These are phyloP conservation scores for Pseudogymnoascus sp. DNA, from an alignment of 2,329 filamentous ascomycete species.

Conservation along the genomic window DNA sequence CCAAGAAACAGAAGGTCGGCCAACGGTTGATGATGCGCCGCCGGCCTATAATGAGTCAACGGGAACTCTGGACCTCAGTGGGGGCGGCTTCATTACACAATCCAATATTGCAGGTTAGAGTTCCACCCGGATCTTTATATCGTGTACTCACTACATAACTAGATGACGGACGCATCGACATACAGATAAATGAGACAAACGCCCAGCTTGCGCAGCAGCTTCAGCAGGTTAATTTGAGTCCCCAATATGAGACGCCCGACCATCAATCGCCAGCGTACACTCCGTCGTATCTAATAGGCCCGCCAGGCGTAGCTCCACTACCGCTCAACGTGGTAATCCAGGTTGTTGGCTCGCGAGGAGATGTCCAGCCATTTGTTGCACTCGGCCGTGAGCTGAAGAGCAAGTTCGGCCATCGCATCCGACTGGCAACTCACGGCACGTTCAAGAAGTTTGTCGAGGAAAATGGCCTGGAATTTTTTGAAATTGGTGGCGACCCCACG, in stretches of 20 bases:
- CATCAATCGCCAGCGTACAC: neutral
- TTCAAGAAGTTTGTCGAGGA: constrained; percentile 53
- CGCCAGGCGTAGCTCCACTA: constrained; percentile 25
- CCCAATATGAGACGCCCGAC: neutral
- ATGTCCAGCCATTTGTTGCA: constrained; percentile 54
- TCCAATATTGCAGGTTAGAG: neutral
- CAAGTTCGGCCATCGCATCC: constrained; percentile 45
- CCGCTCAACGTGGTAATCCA: constrained; percentile 50
- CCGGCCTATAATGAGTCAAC: constrained; percentile 1
- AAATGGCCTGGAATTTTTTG: constrained; percentile 63
- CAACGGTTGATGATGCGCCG: neutral
- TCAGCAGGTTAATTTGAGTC: neutral
- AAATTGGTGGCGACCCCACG: constrained; percentile 56
- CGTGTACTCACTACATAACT: neutral
- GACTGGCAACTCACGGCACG: constrained; percentile 48
- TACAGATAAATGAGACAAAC: constrained; percentile 6
- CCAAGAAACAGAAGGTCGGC: neutral
- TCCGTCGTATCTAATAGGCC: neutral
- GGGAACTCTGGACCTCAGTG: neutral
- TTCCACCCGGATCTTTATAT: neutral
- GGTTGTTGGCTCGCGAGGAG: constrained; percentile 50
- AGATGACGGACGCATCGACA: neutral
- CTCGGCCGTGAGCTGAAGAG: constrained; percentile 44
- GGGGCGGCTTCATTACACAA: neutral
- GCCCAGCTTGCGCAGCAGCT: neutral